Evolutionary conservation across 192 early-diverging fungal genomes (phyloP).

Genomic region (Coemansia sp.): DNA sequence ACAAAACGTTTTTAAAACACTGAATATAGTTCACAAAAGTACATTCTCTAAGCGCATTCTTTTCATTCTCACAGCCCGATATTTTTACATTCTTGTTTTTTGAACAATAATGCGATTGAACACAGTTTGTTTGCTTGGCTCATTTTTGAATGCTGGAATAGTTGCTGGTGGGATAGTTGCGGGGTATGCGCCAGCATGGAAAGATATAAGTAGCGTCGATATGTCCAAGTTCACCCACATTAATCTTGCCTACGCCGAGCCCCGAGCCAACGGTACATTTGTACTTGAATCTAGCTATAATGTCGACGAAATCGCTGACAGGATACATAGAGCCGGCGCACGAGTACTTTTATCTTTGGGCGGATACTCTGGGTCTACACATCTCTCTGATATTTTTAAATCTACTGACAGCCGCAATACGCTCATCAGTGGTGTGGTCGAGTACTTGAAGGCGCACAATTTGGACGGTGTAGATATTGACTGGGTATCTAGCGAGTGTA

Average conservation of each 20-base stretch:
- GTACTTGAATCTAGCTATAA: slow-evolving; percentile 27
- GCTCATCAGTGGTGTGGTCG: slow-evolving; percentile 45
- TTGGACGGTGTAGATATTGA: slow-evolving; percentile 70
- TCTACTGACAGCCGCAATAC: slow-evolving; percentile 27
- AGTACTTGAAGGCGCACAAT: slow-evolving; percentile 41
- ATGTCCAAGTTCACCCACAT: slow-evolving; percentile 61
- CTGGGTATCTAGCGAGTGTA: slow-evolving; percentile 67
- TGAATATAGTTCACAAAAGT: neutral
- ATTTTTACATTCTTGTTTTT: neutral
- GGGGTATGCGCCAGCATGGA: slow-evolving; percentile 49
- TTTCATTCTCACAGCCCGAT: neutral
- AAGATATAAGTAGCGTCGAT: slow-evolving; percentile 27
- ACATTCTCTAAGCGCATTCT: neutral
- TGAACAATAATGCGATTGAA: neutral
- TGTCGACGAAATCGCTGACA: slow-evolving; percentile 16
- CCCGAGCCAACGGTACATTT: slow-evolving; percentile 35
- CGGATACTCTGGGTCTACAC: slow-evolving; percentile 72
- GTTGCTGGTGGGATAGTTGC: slow-evolving; percentile 23
- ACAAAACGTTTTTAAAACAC: neutral
- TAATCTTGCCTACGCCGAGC: slow-evolving; percentile 63
- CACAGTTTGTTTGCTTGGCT: neutral
- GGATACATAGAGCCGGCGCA: slow-evolving; percentile 27
- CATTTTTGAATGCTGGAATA: neutral
- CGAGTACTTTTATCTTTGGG: slow-evolving; percentile 70
- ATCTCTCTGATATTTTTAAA: slow-evolving; percentile 60